Evolutionary conservation across 2,329 filamentous ascomycete species (phyloP), one percentile per base, ranked within the genome.

Genomic region (Alternaria gaisen): DNA sequence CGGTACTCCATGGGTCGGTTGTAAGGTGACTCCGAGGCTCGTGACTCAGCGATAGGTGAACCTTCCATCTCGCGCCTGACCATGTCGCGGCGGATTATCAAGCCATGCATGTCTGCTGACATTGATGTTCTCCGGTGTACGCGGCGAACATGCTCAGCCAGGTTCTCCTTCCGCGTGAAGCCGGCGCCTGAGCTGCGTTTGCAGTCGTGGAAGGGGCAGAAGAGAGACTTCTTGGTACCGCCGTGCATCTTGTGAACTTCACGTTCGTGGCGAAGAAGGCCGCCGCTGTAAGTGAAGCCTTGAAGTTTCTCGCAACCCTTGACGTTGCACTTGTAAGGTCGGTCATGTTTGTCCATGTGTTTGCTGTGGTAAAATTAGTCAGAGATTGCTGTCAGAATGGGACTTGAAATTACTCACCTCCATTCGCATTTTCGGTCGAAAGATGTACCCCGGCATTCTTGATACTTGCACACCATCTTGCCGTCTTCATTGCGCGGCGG

Each of bases 311-410:
- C 92, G 79, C 94, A 97, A 38, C 91, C 91, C n/a, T 87, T 85
- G 43, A 90, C 89, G 22, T 83, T 85, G 79, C 94, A 98, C 72
- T 93, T 91, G 76, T 97, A 98, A 1, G 94, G 94, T 12, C 94
- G 87, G 70, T 97, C 93, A 77, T 98, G 94, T 78, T 97, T 97
- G 81, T 98, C 94, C 94, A 97, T 97, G 77, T 98, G 94, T 82
- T 98, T 97, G 76, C 93, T 97, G 53, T 52, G 20, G 12, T 12
- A 9, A 38, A 40, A 58, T 76, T 48, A 74, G 70, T 63, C 51
- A 61, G 55, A 16, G 10, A 38, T 22, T 24, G 14, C 43, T 58
- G 40, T 56, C 12, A n/a, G 50, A 79, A 79, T 40, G 44, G 24
- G 28, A 14, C 5, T 11, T 5, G 22, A 10, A 6, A 24, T 9